These are phyloP conservation scores for Corchorus olitorius DNA, from an alignment of 345 rosid genomes.

Conservation along the genomic window DNA sequence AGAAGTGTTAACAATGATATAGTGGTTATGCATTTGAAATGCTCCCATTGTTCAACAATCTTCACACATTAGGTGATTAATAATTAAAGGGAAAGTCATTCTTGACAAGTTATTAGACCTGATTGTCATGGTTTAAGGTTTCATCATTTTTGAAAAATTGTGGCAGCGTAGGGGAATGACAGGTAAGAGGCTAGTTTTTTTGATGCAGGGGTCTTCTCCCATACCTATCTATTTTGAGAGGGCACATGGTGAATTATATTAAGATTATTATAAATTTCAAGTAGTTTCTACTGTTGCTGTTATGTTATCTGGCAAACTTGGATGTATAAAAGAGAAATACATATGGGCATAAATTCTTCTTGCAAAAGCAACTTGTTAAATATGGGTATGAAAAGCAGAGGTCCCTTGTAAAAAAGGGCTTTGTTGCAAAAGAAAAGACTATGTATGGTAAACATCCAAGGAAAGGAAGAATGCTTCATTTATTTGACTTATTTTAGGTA, in stretches of 20 bases:
- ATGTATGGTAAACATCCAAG: neutral
- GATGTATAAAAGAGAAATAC: neutral
- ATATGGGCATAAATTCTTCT: neutral
- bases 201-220: neutral
- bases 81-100: neutral
- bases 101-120: neutral
- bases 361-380: neutral
- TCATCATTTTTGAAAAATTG: neutral
- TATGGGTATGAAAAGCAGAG: neutral
- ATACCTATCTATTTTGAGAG: neutral
- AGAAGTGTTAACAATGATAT: neutral
- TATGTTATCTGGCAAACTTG: neutral
- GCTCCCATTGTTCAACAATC: neutral
- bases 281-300: neutral
- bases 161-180: neutral
- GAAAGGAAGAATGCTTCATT: neutral
- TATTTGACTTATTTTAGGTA: neutral
- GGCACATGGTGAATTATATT: neutral
- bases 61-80: neutral
- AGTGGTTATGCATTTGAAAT: neutral
- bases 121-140: neutral
- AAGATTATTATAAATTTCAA: too few species aligned
- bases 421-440: neutral
- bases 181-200: neutral
- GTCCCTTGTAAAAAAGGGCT: neutral